These are phyloP conservation scores for Xylariaceae sp. DNA, from an alignment of 2,329 filamentous ascomycete species.

Conservation along the genomic window DNA sequence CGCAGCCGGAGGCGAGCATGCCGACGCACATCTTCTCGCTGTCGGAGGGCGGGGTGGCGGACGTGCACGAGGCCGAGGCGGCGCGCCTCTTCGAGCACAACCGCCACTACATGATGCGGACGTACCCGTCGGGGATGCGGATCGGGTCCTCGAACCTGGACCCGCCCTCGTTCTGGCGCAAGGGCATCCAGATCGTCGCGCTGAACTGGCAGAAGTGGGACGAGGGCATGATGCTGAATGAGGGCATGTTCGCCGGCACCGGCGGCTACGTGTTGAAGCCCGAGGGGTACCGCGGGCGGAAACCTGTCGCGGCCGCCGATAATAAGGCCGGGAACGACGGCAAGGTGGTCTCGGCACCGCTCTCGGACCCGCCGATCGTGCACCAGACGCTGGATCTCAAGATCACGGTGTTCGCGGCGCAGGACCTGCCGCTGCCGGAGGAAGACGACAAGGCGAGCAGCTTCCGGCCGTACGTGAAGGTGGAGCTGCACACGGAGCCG, in stretches of 20 bases:
- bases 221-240: conserved; percentile 93
- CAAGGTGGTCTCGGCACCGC: conserved; percentile 11
- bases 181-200: conserved; percentile 87
- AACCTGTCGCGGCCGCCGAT: conserved; percentile 21
- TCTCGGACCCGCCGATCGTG: conserved; percentile 39
- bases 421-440: conserved; percentile 69
- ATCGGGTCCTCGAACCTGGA: conserved; percentile 87
- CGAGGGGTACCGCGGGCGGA: conserved; percentile 51
- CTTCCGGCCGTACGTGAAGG: conserved; percentile 81
- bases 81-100: conserved; percentile 77
- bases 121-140: conserved; percentile 82
- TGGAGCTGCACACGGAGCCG: conserved; percentile 77
- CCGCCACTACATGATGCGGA: conserved; percentile 78
- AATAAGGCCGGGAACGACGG: conserved; percentile 27
- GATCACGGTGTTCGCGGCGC: conserved; percentile 76
- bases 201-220: conserved; percentile 94
- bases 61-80: conserved; percentile 55
- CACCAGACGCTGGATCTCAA: conserved; percentile 68
- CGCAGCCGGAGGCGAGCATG: conserved; percentile 69
- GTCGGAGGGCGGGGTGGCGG: conserved; percentile 66
- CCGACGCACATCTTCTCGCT: conserved; percentile 71
- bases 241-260: conserved; percentile 85
- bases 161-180: conserved; percentile 81
- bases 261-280: conserved; percentile 89
- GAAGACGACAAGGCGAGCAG: conserved; percentile 52